A percentile compares a stretch with the other conserved stretches of the same genome.
phyloP scores from a whole-genome alignment of 768 basidiomycete species.

The Calocybe cyanea region DNA sequence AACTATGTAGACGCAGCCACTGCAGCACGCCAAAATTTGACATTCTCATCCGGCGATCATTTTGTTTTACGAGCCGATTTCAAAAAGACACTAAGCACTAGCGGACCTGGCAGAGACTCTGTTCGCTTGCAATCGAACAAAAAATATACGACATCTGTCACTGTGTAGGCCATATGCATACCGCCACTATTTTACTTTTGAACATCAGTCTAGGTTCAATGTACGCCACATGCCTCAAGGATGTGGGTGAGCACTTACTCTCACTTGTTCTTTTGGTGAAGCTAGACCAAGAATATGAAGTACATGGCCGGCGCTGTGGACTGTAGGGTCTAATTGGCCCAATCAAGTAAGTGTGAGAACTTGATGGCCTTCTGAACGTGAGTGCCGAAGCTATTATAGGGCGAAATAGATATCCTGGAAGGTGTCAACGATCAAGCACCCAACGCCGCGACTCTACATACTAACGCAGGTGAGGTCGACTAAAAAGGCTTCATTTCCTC shows the following conservation, averaged over 20 bases:
- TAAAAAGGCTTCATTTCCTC: slow-evolving; percentile 38
- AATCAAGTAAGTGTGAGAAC: slow-evolving; percentile 22
- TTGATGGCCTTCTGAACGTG: too few relatives aligned
- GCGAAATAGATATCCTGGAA: slow-evolving; percentile 46
- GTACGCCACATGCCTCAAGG: slow-evolving; percentile 60
- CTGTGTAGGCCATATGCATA: slow-evolving; percentile 32
- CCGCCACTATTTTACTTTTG: background rate
- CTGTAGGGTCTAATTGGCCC: slow-evolving; percentile 50
- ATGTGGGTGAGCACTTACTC: slow-evolving; percentile 38
- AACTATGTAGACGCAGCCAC: slow-evolving; percentile 45
- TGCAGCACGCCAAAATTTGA: slow-evolving; percentile 52
- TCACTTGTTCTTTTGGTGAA: background rate
- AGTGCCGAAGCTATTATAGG: slow-evolving; percentile 23
- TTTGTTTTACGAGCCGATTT: slow-evolving; percentile 57
- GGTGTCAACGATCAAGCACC: slow-evolving; percentile 37
- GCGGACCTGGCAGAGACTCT: slow-evolving; percentile 55
- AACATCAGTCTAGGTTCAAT: slow-evolving; percentile 35
- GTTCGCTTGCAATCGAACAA: slow-evolving; percentile 54
- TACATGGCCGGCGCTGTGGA: slow-evolving; percentile 58
- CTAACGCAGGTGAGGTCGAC: slow-evolving; percentile 47
- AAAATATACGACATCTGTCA: slow-evolving; percentile 48
- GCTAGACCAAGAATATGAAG: slow-evolving; percentile 14
- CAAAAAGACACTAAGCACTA: slow-evolving; percentile 40
- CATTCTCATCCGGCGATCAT: slow-evolving; percentile 46
- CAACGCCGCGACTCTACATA: slow-evolving; percentile 37